phyloP scores from a whole-genome alignment of 2,329 filamentous ascomycete genomes.

The Claviceps paspali region DNA sequence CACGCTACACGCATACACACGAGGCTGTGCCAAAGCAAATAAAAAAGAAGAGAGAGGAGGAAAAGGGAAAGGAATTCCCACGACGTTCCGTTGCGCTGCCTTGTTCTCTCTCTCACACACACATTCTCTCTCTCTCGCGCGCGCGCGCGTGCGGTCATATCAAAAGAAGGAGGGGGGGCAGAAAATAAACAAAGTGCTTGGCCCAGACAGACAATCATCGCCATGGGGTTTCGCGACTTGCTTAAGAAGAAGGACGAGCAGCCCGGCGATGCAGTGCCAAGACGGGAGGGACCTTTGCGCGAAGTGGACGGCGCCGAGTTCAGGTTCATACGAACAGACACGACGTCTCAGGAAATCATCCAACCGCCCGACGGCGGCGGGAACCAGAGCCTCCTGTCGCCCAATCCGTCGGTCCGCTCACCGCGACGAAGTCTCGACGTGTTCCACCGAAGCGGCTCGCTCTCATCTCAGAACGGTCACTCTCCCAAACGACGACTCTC shows the following conservation, averaged over 20 bases:
- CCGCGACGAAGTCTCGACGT: constrained; percentile 30
- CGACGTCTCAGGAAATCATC: constrained; percentile 63
- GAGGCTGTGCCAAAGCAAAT: too few species aligned
- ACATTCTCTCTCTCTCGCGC: too few species aligned
- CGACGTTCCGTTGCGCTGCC: too few species aligned
- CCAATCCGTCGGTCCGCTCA: constrained; percentile 13
- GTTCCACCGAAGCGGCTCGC: constrained; percentile 32
- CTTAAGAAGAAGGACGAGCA: constrained; percentile 36
- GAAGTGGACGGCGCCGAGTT: constrained; percentile 45
- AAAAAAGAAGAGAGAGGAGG: too few species aligned
- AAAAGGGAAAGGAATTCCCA: too few species aligned
- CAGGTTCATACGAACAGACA: constrained; percentile 75
- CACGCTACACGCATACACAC: too few species aligned
- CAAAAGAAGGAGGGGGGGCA: too few species aligned
- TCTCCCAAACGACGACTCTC: constrained; percentile 40
- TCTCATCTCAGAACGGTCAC: constrained; percentile 25
- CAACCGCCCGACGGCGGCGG: constrained; percentile 38
- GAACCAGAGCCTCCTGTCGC: constrained; percentile 17
- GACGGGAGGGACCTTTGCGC: constrained; percentile 22
- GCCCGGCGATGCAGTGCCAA: constrained; percentile 18
- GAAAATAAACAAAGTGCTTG: too few species aligned
- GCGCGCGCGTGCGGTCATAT: too few species aligned
- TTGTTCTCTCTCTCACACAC: too few species aligned
- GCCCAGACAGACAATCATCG: neutral
- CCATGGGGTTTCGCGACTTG: constrained; percentile 37